Evolutionary conservation across 2,329 filamentous ascomycete genomes (phyloP).

Genomic region (Chaetothyriales sp.): DNA sequence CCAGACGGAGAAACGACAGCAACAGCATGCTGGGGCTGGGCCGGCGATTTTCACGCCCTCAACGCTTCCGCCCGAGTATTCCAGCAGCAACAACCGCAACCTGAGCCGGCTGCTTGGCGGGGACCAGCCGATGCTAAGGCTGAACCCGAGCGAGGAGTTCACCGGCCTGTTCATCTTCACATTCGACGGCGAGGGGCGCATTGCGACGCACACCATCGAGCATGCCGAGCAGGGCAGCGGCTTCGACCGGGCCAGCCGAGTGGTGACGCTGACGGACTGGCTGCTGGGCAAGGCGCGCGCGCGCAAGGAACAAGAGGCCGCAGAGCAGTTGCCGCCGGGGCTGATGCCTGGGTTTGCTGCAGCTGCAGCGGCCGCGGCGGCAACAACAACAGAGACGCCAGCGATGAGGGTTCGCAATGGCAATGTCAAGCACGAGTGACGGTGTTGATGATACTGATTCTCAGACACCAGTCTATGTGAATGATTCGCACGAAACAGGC

Average conservation of each 20-base stretch:
- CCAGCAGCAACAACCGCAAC: conserved; percentile 24
- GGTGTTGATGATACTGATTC: neutral
- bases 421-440: neutral
- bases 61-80: conserved; percentile 13
- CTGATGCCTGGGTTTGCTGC: conserved; percentile 14
- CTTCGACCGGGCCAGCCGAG: conserved; percentile 71
- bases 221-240: conserved; percentile 72
- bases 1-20: conserved; percentile 46
- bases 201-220: conserved; percentile 84
- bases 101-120: conserved; percentile 39
- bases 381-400: neutral
- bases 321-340: conserved; percentile 24
- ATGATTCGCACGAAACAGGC: too few species aligned
- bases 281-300: conserved; percentile 61
- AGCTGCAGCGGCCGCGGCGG: neutral
- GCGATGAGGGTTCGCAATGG: neutral
- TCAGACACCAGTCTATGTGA: too few species aligned
- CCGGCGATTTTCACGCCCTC: neutral
- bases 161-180: conserved; percentile 89
- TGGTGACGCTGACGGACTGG: conserved; percentile 92
- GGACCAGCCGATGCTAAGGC: conserved; percentile 33
- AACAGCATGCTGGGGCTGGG: neutral
- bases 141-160: conserved; percentile 54
- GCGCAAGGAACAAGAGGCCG: conserved; percentile 32
- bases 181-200: conserved; percentile 74